Conservation (phyloP, 176 grass and related monocot genomes). For the Tuctoria greenei region DNA sequence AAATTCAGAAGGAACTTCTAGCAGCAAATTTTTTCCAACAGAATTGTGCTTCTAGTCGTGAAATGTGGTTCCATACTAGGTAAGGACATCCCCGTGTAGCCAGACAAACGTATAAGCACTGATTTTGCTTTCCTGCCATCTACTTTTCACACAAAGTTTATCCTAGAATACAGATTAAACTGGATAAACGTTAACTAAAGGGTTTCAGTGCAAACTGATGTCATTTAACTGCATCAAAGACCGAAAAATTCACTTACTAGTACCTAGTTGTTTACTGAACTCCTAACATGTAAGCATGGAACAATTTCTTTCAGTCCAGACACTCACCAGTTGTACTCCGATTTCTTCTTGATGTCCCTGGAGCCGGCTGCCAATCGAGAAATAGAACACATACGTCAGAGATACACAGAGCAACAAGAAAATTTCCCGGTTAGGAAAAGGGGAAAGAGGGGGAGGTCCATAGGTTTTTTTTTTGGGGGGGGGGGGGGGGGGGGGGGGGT, state of each 20-base stretch:
- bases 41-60: not conserved
- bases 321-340: slow-evolving; percentile 53
- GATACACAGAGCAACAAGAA: not conserved
- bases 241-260: not conserved
- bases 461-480: no score
- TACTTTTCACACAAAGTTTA: not conserved
- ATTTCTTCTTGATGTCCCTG: slow-evolving; percentile 62
- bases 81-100: not conserved
- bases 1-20: not conserved
- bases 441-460: not conserved
- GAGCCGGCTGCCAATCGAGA: slow-evolving; percentile 45
- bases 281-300: not conserved
- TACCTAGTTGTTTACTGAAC: not conserved
- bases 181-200: not conserved
- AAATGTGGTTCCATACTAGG: not conserved
- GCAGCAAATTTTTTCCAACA: not conserved
- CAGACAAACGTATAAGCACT: not conserved
- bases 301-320: not conserved
- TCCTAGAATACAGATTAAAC: not conserved
- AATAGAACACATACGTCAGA: not conserved
- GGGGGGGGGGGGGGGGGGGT: no score
- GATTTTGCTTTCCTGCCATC: not conserved
- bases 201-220: not conserved
- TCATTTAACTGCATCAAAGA: not conserved
- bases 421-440: no score